Evolutionary conservation across 371 early-diverging fungal genomes (phyloP).

Genomic region (Actinomucor elegans): DNA sequence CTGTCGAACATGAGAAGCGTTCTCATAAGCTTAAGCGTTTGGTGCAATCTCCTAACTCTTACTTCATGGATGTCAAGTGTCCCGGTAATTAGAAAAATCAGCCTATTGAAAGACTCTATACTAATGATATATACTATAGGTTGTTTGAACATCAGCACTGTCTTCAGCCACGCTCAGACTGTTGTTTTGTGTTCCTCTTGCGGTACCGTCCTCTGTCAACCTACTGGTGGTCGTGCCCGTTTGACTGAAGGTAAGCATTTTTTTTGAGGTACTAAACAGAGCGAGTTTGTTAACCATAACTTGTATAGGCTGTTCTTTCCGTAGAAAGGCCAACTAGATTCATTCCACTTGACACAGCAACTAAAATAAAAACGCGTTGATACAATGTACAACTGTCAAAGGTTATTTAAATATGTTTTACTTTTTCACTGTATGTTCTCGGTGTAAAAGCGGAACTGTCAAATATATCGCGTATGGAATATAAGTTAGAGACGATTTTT

Average conservation of each 20-base stretch:
- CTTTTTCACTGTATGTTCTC: neutral
- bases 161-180: slow-evolving; percentile 99
- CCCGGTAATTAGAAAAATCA: slow-evolving; percentile 82
- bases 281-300: slow-evolving; percentile 96
- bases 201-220: slow-evolving; percentile 95
- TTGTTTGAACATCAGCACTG: slow-evolving; percentile 96
- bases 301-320: slow-evolving; percentile 43
- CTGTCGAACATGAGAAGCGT: slow-evolving; percentile 89
- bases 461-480: neutral
- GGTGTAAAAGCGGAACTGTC: neutral
- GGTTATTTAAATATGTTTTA: neutral
- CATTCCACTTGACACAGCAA: neutral
- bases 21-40: slow-evolving; percentile 99
- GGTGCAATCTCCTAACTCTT: slow-evolving; percentile 99
- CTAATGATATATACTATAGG: slow-evolving; percentile 42
- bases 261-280: too few relatives aligned
- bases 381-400: neutral
- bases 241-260: slow-evolving; percentile 78
- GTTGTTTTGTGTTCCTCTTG: slow-evolving; percentile 97
- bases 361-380: slow-evolving; percentile 4
- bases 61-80: slow-evolving; percentile 99
- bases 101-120: neutral
- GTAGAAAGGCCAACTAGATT: slow-evolving; percentile 45
- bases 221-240: slow-evolving; percentile 98
- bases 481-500: too few relatives aligned